phyloP scores from a whole-genome alignment of 2,329 filamentous ascomycete genomes.

The Colletotrichum nymphaeae region DNA sequence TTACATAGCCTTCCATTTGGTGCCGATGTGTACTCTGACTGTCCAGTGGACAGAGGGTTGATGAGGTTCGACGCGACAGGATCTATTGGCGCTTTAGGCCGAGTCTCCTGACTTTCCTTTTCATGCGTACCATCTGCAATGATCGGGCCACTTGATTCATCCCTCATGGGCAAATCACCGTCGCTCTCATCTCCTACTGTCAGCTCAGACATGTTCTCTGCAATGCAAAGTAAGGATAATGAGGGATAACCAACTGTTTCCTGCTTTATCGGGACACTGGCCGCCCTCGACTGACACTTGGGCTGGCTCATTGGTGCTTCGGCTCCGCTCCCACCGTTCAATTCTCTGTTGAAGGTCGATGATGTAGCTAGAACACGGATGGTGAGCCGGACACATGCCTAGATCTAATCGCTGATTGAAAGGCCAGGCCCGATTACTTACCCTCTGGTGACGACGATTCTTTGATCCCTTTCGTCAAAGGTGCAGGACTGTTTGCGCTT shows the following conservation, averaged over 20 bases:
- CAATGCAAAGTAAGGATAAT: background rate
- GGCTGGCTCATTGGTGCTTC: constrained; percentile 16
- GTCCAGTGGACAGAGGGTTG: constrained; percentile 55
- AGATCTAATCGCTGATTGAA: background rate
- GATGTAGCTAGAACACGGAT: constrained; percentile 35
- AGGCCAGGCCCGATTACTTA: constrained; percentile 37
- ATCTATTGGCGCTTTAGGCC: constrained; percentile 36
- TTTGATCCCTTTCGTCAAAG: constrained; percentile 59
- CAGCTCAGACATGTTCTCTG: background rate
- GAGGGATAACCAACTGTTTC: constrained; percentile 5
- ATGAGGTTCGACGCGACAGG: constrained; percentile 47
- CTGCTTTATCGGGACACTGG: constrained; percentile 2
- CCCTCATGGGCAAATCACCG: background rate
- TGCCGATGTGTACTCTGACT: constrained; percentile 54
- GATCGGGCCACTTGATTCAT: constrained; percentile 1
- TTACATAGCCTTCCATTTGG: constrained; percentile 54
- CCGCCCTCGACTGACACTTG: constrained; percentile 14
- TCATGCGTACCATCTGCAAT: background rate
- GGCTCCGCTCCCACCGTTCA: constrained; percentile 26
- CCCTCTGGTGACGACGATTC: constrained; percentile 60
- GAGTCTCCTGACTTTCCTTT: constrained; percentile 1
- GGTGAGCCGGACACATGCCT: constrained; percentile 11
- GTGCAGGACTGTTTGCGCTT: constrained; percentile 54
- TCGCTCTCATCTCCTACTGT: constrained; percentile 12
- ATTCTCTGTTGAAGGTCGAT: constrained; percentile 36